Conservation (phyloP, 352 stramenopile genomes). For the Saprolegnia parasitica region DNA sequence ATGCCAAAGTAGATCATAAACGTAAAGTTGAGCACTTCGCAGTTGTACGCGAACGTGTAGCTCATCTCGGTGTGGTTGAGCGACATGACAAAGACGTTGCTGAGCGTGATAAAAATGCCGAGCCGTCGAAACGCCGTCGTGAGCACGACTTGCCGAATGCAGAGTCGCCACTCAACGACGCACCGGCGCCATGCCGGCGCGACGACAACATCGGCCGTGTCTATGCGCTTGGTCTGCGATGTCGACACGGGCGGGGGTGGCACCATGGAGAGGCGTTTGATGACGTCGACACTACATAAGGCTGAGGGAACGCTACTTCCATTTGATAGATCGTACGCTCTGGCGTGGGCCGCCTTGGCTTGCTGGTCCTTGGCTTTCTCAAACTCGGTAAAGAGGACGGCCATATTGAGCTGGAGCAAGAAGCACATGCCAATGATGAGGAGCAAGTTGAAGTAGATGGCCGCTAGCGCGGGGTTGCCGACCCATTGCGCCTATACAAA, state of each 20-base stretch:
- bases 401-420: constrained; percentile 90
- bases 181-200: background rate
- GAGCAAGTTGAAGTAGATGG: constrained; percentile 86
- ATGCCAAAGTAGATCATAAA: constrained; percentile 68
- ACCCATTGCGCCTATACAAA: constrained; percentile 30
- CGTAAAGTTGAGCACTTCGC: constrained; percentile 76
- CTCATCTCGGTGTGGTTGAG: constrained; percentile 64
- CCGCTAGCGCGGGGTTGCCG: constrained; percentile 48
- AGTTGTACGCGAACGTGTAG: constrained; percentile 54
- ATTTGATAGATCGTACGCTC: constrained; percentile 1
- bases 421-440: constrained; percentile 92
- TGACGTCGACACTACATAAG: background rate
- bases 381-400: constrained; percentile 90
- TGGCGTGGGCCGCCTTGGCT: constrained; percentile 36
- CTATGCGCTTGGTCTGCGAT: no score
- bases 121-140: constrained; percentile 50
- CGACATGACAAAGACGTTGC: constrained; percentile 75
- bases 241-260: no score
- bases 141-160: constrained; percentile 41
- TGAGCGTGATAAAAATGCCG: constrained; percentile 73
- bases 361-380: constrained; percentile 31
- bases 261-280: no score
- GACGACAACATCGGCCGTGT: no score
- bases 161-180: background rate
- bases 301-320: background rate